Evolutionary conservation across 768 basidiomycete species (phyloP), one percentile per base, ranked within the genome.

Genomic region (Mycena latifolia): DNA sequence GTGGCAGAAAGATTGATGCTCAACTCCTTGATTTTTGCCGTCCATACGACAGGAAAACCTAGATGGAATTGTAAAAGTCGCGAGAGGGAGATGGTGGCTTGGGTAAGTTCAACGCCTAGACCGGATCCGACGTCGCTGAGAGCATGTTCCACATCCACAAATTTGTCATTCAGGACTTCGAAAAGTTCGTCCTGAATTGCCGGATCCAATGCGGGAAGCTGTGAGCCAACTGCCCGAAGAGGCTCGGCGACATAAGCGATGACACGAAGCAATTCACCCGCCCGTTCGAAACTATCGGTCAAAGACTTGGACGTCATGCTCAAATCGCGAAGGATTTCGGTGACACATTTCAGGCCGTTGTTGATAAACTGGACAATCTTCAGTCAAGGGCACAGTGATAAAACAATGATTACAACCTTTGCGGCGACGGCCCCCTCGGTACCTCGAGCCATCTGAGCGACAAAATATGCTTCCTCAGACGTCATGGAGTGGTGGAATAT

Each of bases 361-460:
- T 92, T 91, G 63, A 93, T 84, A 71, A 94, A 91, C 92, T 94
- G 52, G 0, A 65, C 27, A 35, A 48, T 35, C 29, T 31, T 56
- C 24, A 54, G 54, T 33, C 46, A 59, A 39, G 29, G 46, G 10
- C 31, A n/a, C n/a, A 8, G 14, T 51, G n/a, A 25, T 7, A 12
- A 15, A 24, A n/a, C n/a, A 53, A 25, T 31, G 14, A 43, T 3
- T 57, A 46, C 69, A 6, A 92, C 92, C 86, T 92, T 93, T 56
- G 84, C 84, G 5, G 88, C 90, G 33, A 95, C 88, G 0, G 82
- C 78, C 47, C 80, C 83, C 50, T 90, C 89, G 11, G 90, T 89
- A 29, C 90, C 91, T 69, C 85, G 84, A 22, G 90, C 85, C 85
- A 94, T 91, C 73, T 93, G 91, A n/a, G 91, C 91, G 7, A 94